Base-by-base conservation (phyloP, 768 basidiomycete species). In the Amyloporia xantha region DNA sequence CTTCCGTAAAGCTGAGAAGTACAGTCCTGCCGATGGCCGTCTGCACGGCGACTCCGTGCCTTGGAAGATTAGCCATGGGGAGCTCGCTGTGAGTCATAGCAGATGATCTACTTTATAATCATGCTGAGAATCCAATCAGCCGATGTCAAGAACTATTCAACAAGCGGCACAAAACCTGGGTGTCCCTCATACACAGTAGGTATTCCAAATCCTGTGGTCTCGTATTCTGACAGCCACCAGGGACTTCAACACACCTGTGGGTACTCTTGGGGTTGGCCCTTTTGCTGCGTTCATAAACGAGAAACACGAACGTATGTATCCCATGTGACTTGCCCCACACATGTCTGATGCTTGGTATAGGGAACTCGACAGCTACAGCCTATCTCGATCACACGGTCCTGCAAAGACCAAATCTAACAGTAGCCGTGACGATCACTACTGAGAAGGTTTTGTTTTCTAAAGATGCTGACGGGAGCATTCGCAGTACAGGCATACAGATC, bases 301-400 rank as follows among this genome's bases (percentile, higher is more conserved):
- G 11, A 55, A 52, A 23, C 50, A 51, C 11, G 40, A 52, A 24
- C 50, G 61, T 60, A 48, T 38, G 59, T 37, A 11, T n/a, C n/a
- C n/a, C n/a, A n/a, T n/a, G n/a, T n/a, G n/a, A n/a, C n/a, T n/a
- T n/a, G n/a, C n/a, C n/a, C n/a, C n/a, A n/a, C n/a, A n/a, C n/a
- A n/a, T n/a, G n/a, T n/a, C n/a, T n/a, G n/a, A n/a, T n/a, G n/a
- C n/a, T n/a, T n/a, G n/a, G 28, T 33, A 2, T 33, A 63, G 62
- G 63, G 25, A 58, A 54, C 47, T 60, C 60, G 4, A 49, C 59
- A 4, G 60, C 63, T 17, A 56, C 54, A n/a, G 61, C 61, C 4
- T 64, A 62, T 23, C 57, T 64, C 23, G 59, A 39, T 6, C 24
- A 17, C 1, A 50, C 50, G 10, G 62, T 61, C 5, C 55, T 59